Evolutionary conservation across 225 moss, liverwort and hornwort genomes (phyloP).

Genomic region (Sphagnum contortum): DNA sequence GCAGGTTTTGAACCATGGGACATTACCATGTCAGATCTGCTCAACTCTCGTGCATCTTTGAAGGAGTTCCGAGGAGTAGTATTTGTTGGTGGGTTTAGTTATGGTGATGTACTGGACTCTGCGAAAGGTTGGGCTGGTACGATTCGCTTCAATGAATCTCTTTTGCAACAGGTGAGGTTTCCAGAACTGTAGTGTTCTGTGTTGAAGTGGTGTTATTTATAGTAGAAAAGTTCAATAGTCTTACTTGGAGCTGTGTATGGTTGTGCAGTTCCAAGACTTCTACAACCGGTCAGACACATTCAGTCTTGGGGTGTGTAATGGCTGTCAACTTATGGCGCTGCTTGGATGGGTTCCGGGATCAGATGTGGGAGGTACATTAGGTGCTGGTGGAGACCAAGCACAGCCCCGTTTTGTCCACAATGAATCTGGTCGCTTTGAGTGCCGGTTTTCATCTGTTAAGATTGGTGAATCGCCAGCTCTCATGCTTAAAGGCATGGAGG

Average conservation of each 20-base stretch:
- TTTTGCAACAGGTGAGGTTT: constrained; percentile 58
- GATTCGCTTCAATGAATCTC: constrained; percentile 67
- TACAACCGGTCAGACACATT: constrained; percentile 88
- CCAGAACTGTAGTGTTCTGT: neutral
- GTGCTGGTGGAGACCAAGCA: constrained; percentile 59
- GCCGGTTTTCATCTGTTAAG: constrained; percentile 78
- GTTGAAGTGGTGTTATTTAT: neutral
- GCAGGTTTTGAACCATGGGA: constrained; percentile 99
- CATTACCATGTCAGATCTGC: constrained; percentile 90
- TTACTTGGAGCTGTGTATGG: too few species aligned
- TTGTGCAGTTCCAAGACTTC: constrained; percentile 78
- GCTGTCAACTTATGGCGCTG: constrained; percentile 92
- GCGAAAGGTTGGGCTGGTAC: constrained; percentile 99
- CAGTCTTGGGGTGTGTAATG: constrained; percentile 96
- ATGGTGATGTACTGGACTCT: constrained; percentile 95
- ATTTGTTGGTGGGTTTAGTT: constrained; percentile 97
- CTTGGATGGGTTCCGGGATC: constrained; percentile 97
- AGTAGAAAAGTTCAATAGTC: too few species aligned
- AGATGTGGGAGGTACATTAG: constrained; percentile 73
- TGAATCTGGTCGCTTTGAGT: constrained; percentile 91
- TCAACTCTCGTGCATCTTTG: constrained; percentile 49
- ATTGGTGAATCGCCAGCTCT: constrained; percentile 79
- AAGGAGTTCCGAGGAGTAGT: constrained; percentile 65
- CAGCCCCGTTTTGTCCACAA: constrained; percentile 97
- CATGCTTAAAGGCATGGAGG: constrained; percentile 94